These are phyloP conservation scores for Juglanconis sp. DNA, from an alignment of 2,329 filamentous ascomycete species.

Conservation along the genomic window DNA sequence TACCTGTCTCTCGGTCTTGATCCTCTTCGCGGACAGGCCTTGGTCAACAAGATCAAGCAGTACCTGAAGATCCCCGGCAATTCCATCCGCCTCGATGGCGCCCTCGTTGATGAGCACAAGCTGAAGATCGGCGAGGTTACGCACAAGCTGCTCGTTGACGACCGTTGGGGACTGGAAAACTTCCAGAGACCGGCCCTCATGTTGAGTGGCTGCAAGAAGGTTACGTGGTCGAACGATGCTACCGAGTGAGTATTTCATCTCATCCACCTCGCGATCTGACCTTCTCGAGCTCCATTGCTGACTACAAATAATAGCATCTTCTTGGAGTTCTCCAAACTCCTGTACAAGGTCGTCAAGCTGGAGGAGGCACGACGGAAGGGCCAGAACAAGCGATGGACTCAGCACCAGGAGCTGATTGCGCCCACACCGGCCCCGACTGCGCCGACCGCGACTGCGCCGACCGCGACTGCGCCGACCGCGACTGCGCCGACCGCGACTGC, in stretches of 20 bases:
- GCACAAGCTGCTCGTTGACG: conserved; percentile 6
- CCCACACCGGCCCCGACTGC: neutral
- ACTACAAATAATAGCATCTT: conserved; percentile 4
- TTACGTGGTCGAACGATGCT: neutral
- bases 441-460: neutral
- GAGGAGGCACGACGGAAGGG: conserved; percentile 14
- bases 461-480: no score
- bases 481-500: no score
- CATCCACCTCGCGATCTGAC: neutral
- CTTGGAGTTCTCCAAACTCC: conserved; percentile 6
- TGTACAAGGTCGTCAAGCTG: conserved; percentile 15
- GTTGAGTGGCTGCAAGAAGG: neutral
- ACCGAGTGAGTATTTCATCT: conserved; percentile 5
- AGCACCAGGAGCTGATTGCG: neutral
- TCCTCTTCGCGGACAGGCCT: neutral
- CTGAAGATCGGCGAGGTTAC: conserved; percentile 2
- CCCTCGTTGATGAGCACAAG: neutral
- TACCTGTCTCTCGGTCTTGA: conserved; percentile 12
- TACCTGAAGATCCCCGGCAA: conserved; percentile 13
- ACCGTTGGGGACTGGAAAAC: conserved; percentile 1
- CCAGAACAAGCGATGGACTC: neutral
- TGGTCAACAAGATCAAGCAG: neutral
- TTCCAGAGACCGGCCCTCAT: conserved; percentile 1
- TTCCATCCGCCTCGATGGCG: conserved; percentile 3
- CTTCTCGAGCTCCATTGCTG: neutral